Conservation (phyloP, 306 rosid species). For the Bauhinia variegata region DNA sequence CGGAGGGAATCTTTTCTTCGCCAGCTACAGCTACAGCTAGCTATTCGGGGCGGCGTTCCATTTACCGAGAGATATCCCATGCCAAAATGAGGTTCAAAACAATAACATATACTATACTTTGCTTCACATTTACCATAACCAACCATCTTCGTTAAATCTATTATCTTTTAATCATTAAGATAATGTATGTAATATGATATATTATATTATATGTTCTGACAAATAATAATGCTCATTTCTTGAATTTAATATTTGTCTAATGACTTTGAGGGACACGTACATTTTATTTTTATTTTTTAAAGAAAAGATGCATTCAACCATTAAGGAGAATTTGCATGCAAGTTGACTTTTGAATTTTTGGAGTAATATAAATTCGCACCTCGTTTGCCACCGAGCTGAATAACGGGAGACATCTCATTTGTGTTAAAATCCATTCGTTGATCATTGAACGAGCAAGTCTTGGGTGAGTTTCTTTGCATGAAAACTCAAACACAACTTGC, state of each 20-base stretch:
- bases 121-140: too few species aligned
- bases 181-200: too few species aligned
- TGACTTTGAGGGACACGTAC: not conserved
- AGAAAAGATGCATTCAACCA: constrained; percentile 1
- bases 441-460: not conserved
- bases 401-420: not conserved
- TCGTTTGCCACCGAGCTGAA: not conserved
- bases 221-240: not conserved
- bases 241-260: not conserved
- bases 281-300: too few species aligned
- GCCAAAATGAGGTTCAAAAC: too few species aligned
- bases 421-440: not conserved
- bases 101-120: too few species aligned
- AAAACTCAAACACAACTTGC: constrained; percentile 4
- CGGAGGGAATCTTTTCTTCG: too few species aligned
- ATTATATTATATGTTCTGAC: too few species aligned
- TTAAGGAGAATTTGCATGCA: constrained; percentile 22
- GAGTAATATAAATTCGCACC: constrained; percentile 27
- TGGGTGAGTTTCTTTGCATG: constrained; percentile 33
- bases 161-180: too few species aligned
- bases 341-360: not conserved
- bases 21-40: too few species aligned
- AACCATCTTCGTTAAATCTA: too few species aligned
- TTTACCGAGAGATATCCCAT: too few species aligned
- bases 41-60: too few species aligned